Base-by-base conservation (phyloP, 768 basidiomycete genomes). In the Hypholoma sublateritium region DNA sequence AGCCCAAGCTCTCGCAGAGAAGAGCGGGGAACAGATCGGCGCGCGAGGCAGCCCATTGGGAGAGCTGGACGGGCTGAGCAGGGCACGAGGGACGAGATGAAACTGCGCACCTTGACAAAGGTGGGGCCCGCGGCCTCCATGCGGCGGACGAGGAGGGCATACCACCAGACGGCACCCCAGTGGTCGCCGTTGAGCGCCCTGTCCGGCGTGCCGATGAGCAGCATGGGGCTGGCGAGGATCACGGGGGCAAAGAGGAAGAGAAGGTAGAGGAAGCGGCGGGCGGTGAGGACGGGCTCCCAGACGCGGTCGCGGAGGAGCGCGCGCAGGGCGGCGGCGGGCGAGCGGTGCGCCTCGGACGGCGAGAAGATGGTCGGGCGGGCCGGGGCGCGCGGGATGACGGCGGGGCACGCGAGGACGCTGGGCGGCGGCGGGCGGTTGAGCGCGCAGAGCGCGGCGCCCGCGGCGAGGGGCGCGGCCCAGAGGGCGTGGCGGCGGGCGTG, bases 121-220 rank as follows among this genome's bases (percentile, higher is more conserved):
- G 95, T 96, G 14, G 97, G 97, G 1, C 97, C 97, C 8, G 96
- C 96, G 5, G 86, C 77, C 72, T 95, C 88, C 97, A 99, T 98
- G 70, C 87, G 88, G 43, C 72, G 75, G 6, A 94, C 93, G 14
- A 99, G 76, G 50, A 93, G 81, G n/a, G 80, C 83, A 68, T 98
- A 98, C 97, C 97, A 99, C 96, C 94, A 97, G 3, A 95, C 80
- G 1, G 93, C 94, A 36, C 94, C 94, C 93, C 93, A 94, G 64
- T 85, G 81, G 60, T 95, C 93, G 14, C 90, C 89, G 12, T 80
- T 81, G 44, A 84, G 75, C 47, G 74, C 72, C 43, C 75, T 75
- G 53, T 83, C 78, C 17, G 80, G 81, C 34, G 71, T 76, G 17
- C 86, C 90, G 8, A 88, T 74, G 22, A 95, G 76, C 17, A 98